A percentile compares a stretch with the other conserved stretches of the same genome.
These are phyloP conservation scores for Sanghuangporus baumii DNA, from an alignment of 1,284 basidiomycete species.

Conservation along the genomic window DNA sequence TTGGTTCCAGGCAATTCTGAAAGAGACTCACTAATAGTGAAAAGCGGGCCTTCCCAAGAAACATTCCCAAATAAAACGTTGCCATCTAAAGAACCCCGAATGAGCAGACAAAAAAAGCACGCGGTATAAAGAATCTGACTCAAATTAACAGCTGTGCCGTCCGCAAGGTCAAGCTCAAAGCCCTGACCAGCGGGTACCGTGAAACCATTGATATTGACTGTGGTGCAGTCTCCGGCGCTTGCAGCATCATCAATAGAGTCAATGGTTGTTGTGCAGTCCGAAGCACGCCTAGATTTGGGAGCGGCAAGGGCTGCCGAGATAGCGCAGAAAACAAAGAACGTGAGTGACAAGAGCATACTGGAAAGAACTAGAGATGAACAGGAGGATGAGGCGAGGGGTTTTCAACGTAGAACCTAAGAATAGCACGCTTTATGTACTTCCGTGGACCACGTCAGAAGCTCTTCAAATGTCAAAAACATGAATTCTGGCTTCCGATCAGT, in stretches of 20 bases:
- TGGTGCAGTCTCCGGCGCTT: conserved; percentile 39
- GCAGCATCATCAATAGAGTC: conserved; percentile 37
- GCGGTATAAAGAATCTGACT: conserved; percentile 25
- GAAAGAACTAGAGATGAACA: not conserved
- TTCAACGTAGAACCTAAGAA: not conserved
- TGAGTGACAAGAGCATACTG: not conserved
- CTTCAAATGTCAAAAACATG: too few relatives aligned
- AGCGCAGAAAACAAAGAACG: not conserved
- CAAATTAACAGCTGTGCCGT: conserved; percentile 31
- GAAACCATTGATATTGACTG: conserved; percentile 42
- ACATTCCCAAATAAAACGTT: conserved; percentile 30
- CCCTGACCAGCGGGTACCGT: conserved; percentile 31
- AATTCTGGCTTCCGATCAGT: too few relatives aligned
- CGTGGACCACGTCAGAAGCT: too few relatives aligned
- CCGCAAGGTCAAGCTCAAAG: conserved; percentile 25
- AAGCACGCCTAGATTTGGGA: conserved; percentile 6
- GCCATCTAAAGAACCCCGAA: conserved; percentile 23
- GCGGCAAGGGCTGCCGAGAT: not conserved
- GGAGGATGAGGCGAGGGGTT: not conserved
- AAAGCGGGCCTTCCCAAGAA: conserved; percentile 31
- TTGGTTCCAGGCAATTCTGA: not conserved
- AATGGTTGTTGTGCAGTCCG: conserved; percentile 36
- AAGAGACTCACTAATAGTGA: conserved; percentile 23
- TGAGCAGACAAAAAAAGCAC: not conserved
- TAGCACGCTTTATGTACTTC: not conserved